phyloP scores from a whole-genome alignment of 345 rosid species.

The Dipteronia sinensis region DNA sequence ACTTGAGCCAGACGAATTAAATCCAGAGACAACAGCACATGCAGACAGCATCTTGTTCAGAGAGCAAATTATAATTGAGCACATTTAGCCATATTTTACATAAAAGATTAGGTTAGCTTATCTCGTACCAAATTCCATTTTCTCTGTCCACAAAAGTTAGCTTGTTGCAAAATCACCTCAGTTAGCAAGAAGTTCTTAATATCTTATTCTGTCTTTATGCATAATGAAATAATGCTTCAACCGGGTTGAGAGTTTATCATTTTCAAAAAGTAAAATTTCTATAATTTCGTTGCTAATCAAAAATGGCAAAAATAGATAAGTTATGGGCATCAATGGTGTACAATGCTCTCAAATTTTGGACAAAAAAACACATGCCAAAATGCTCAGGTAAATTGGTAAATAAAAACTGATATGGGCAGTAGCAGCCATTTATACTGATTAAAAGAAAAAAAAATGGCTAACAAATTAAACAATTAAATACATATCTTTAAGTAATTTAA shows the following conservation, averaged over 20 bases:
- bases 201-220: background rate
- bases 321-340: background rate
- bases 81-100: background rate
- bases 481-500: background rate
- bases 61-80: background rate
- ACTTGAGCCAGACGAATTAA: background rate
- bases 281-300: background rate
- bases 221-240: background rate
- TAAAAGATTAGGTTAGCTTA: background rate
- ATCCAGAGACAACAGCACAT: background rate
- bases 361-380: background rate
- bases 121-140: background rate
- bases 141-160: background rate
- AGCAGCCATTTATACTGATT: background rate
- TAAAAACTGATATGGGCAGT: background rate
- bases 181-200: background rate
- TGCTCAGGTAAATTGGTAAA: background rate
- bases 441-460: background rate
- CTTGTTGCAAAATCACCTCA: background rate
- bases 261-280: background rate
- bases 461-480: too few relatives aligned
- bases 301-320: background rate
- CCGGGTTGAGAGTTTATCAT: background rate
- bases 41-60: background rate
- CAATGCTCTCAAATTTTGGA: background rate